Evolutionary conservation across 495 filamentous ascomycete genomes (phyloP).

Genomic region (Annulohypoxylon bovei): DNA sequence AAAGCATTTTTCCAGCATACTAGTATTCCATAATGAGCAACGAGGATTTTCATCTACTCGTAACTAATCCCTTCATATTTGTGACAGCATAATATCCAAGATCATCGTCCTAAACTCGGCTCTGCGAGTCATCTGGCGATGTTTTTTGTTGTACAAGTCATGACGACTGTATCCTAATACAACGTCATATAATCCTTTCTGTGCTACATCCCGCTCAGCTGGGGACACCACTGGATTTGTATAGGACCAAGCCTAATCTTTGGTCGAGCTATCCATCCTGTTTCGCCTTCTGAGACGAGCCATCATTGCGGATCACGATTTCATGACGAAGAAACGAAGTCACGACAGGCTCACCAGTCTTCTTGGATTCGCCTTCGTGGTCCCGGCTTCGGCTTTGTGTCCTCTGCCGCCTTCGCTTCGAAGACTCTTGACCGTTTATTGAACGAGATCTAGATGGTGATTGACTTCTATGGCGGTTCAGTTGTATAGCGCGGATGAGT

Average conservation of each 20-base stretch:
- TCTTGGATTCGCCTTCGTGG: constrained; percentile 35
- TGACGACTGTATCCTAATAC: constrained; percentile 10
- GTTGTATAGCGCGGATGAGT: constrained; percentile 43
- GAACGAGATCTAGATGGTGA: constrained; percentile 52
- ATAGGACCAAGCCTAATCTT: neutral
- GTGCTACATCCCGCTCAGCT: constrained; percentile 3
- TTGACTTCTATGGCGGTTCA: constrained; percentile 48
- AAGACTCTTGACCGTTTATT: constrained; percentile 33
- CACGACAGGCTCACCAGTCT: constrained; percentile 15
- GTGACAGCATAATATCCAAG: constrained; percentile 2
- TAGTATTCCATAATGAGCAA: neutral
- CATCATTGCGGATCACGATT: constrained; percentile 34
- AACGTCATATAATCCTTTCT: constrained; percentile 20
- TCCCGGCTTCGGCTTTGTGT: constrained; percentile 50
- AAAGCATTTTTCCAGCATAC: neutral
- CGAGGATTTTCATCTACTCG: neutral
- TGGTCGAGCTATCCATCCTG: constrained; percentile 19
- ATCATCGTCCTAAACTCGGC: neutral
- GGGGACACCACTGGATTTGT: constrained; percentile 4
- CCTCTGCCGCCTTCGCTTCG: constrained; percentile 49
- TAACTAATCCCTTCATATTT: constrained; percentile 7
- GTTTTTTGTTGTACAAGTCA: constrained; percentile 26
- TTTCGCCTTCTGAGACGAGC: constrained; percentile 25
- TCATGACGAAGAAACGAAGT: constrained; percentile 40
- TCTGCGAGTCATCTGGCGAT: constrained; percentile 5